Conservation (phyloP, 306 rosid genomes). For the Cicer yamashitae region DNA sequence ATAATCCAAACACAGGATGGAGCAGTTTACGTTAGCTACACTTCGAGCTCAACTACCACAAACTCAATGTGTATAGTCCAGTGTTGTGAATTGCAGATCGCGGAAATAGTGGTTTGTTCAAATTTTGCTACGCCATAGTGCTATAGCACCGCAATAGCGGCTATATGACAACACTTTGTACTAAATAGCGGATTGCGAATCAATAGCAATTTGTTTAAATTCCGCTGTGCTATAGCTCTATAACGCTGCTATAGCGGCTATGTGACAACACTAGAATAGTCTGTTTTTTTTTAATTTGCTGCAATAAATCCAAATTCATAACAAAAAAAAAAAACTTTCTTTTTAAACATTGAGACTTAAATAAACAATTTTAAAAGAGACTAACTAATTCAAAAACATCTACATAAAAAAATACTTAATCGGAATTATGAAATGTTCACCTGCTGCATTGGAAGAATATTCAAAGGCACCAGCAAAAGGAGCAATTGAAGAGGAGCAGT, state of each 20-base stretch:
- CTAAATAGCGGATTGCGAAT: no score
- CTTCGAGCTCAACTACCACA: not conserved
- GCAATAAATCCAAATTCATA: not conserved
- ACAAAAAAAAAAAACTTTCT: not conserved
- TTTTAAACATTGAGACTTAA: not conserved
- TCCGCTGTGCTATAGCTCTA: no score
- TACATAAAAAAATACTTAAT: not conserved
- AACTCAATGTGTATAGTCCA: not conserved
- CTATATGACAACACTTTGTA: no score
- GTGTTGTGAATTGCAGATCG: no score
- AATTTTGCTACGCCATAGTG: no score
- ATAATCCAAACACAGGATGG: not conserved
- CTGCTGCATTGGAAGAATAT: slow-evolving; percentile 65
- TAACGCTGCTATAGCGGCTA: no score
- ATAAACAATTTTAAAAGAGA: not conserved
- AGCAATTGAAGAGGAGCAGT: slow-evolving; percentile 56
- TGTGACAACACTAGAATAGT: not conserved
- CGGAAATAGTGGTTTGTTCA: no score
- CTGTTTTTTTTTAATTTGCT: not conserved
- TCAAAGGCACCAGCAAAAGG: slow-evolving; percentile 62
- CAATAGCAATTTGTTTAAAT: no score
- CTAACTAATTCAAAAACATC: not conserved
- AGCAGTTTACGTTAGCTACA: not conserved
- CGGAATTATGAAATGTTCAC: slow-evolving; percentile 36
- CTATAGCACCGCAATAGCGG: no score